Base-by-base conservation (phyloP, 805 yeast genomes). In the Brettanomyces bruxellensis region DNA sequence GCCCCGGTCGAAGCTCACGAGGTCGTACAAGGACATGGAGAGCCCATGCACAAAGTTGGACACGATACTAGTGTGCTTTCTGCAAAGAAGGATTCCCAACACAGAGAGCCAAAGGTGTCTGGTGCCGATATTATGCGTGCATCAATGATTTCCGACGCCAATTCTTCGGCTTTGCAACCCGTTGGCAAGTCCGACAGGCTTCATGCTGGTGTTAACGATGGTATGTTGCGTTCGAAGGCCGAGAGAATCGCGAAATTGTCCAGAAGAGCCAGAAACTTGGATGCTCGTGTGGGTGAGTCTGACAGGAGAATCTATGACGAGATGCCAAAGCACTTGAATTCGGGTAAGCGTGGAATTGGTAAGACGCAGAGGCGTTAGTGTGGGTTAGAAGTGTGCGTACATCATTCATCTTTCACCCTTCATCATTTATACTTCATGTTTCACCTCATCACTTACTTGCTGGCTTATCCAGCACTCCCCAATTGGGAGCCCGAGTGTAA, bases 331-430 rank as follows among this genome's bases (percentile, higher is more conserved):
- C 99, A 93, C 71, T 75, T 93, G 76, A 86, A 84, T 73, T 71
- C 88, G 59, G 99, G 99, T 71, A 93, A 93, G 78, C 82, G 99
- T 71, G 95, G 97, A 73, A 81, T 79, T 60, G 97, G 97, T 67
- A 84, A 83, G 67, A 82, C 88, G 53, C 95, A 88, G 67, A 78
- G 86, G 70, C 91, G 98, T 75, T 55, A 47, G 18, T 18, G 18
- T 18, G 18, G 1, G 18, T 18, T 18, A 18, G 2, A 18, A 18
- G 18, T 18, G 18, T 18, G 18, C 18, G 18, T 18, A 18, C 18
- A 18, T 18, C 18, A 18, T 18, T 18, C 18, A 18, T 9, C 32
- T 2, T 28, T 9, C 11, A 7, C 11, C 11, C 32, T 28, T 28
- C 32, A 1, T 7, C 32, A 7, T 2, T 28, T 28, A 9, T 28